Evolutionary conservation across 495 filamentous ascomycete species (phyloP), one percentile per base, ranked within the genome.

Genomic region (Neurospora sp.): DNA sequence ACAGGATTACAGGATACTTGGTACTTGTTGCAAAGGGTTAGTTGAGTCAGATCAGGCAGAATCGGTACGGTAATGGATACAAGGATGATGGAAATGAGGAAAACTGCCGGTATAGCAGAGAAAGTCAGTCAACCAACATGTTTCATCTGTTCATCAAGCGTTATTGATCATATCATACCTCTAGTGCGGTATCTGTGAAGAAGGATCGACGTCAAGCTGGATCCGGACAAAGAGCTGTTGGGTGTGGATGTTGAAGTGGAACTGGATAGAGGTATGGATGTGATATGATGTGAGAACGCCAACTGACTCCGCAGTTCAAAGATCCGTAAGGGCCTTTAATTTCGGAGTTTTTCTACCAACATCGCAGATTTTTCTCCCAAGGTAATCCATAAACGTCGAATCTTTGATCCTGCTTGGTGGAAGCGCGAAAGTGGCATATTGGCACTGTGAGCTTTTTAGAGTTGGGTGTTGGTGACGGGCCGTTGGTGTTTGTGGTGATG

Each of bases 361-460:
- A 16, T 31, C 5, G 2, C 3, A 3, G 10, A 6, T 9, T 27
- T 3, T 0, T 6, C 49, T 14, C 5, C 0, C 2, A 27, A 6
- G 0, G 23, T 27, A 9, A 31, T 2, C 2, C 1, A 3, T 31
- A 1, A 60, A 0, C 1, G 5, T 31, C 0, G 11, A 31, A 7
- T 27, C n/a, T n/a, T n/a, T n/a, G n/a, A n/a, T n/a, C n/a, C n/a
- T n/a, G n/a, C n/a, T n/a, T n/a, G n/a, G n/a, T n/a, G 12, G 5
- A 49, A 27, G 2, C 49, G 54, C 11, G 5, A 23, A 1, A 27
- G 12, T 31, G 23, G 3, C 10, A 0, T 62, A 4, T 16, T 62
- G 12, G 54, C 23, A 16, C 12, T 62, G 54, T 62, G 12, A 16
- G 5, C 2, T 7, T 2, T 27, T 23, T 12, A 16, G 23, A 62